Percentiles rank a stretch among this genome's conserved stretches.
phyloP scores from a whole-genome alignment of 1,284 basidiomycete species.

The Rhodotorula sp. region DNA sequence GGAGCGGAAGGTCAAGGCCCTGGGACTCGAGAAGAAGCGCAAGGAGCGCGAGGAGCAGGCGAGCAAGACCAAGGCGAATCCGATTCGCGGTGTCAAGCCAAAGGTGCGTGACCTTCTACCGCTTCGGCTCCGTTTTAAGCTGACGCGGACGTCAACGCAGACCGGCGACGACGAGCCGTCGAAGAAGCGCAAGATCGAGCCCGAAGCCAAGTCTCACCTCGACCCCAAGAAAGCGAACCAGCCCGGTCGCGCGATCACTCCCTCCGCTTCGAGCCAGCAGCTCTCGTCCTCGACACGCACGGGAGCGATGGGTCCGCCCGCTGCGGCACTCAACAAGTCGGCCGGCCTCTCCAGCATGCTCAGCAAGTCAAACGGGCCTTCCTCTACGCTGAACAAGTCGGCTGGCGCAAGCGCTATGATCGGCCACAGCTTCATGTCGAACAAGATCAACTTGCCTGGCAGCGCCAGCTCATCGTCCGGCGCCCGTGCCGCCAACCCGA shows the following conservation, averaged over 20 bases:
- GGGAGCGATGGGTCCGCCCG: slow-evolving; percentile 9
- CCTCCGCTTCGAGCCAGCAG: slow-evolving; percentile 12
- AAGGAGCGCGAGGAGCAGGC: slow-evolving; percentile 48
- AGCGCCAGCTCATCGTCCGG: no score
- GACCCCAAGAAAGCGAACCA: slow-evolving; percentile 25
- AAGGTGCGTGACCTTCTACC: slow-evolving; percentile 18
- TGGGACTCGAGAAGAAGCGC: slow-evolving; percentile 48
- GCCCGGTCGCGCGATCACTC: slow-evolving; percentile 32
- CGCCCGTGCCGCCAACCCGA: slow-evolving; percentile 6
- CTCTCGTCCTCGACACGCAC: slow-evolving; percentile 27
- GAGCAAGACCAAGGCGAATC: slow-evolving; percentile 23
- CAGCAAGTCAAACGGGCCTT: slow-evolving; percentile 21
- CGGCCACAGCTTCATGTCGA: slow-evolving; percentile 36
- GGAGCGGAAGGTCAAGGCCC: slow-evolving; percentile 51
- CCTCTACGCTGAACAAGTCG: slow-evolving; percentile 19
- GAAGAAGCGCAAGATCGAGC: slow-evolving; percentile 50
- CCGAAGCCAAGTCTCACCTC: slow-evolving; percentile 22
- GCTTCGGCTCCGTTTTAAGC: neutral
- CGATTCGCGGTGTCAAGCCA: slow-evolving; percentile 10
- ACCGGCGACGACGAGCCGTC: slow-evolving; percentile 47
- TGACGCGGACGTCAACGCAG: neutral
- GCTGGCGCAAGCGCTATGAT: slow-evolving; percentile 33
- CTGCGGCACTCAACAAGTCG: slow-evolving; percentile 22
- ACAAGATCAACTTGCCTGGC: slow-evolving; percentile 24
- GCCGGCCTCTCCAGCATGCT: slow-evolving; percentile 4